Evolutionary conservation across 1,284 basidiomycete genomes (phyloP).

Genomic region (Cryptococcus sp.): DNA sequence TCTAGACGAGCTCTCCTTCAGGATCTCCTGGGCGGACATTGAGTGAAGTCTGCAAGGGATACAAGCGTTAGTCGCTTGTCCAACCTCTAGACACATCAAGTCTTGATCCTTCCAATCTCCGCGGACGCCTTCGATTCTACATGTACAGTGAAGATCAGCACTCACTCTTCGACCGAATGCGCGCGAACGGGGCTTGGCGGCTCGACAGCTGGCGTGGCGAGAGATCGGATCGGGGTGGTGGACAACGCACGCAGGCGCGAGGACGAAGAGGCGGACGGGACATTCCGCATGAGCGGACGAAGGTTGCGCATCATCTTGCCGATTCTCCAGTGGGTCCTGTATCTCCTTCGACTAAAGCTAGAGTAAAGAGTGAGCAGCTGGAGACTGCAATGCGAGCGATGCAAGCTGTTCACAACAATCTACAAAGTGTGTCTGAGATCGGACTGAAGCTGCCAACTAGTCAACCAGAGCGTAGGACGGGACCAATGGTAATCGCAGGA

Average conservation of each 20-base stretch:
- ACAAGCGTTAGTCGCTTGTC: conserved; percentile 6
- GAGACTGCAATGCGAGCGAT: no score
- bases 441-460: no score
- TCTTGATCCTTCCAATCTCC: neutral
- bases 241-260: conserved; percentile 27
- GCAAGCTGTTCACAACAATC: no score
- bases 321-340: neutral
- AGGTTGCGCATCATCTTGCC: conserved; percentile 46
- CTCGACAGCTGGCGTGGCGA: conserved; percentile 54
- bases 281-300: conserved; percentile 39
- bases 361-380: neutral
- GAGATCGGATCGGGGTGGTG: conserved; percentile 30
- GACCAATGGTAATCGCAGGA: neutral
- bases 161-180: conserved; percentile 54
- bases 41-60: conserved; percentile 61
- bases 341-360: neutral
- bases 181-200: conserved; percentile 33
- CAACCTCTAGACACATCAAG: neutral
- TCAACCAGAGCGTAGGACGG: no score
- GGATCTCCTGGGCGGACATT: conserved; percentile 71
- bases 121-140: neutral
- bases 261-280: conserved; percentile 21
- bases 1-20: conserved; percentile 70
- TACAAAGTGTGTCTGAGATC: no score
- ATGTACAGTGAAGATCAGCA: conserved; percentile 3